A percentile compares a stretch with the other conserved stretches of the same genome.
These are phyloP conservation scores for Leccinellum luteum DNA, from an alignment of 768 basidiomycete species.

Conservation along the genomic window DNA sequence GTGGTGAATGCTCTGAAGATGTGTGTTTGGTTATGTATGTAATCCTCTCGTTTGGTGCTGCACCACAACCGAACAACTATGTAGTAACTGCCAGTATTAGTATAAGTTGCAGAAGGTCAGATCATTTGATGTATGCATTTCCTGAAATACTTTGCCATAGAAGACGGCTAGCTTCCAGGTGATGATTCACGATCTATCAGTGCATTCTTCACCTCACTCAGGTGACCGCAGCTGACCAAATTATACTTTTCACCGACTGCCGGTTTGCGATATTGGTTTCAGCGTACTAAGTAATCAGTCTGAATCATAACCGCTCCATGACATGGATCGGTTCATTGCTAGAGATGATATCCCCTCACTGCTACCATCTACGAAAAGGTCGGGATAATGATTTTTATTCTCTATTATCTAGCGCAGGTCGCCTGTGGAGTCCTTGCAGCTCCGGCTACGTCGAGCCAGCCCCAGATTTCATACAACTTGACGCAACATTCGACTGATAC, in stretches of 20 bases:
- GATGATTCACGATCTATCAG: background rate
- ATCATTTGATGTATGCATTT: background rate
- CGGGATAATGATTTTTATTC: slow-evolving; percentile 6
- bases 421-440: slow-evolving; percentile 5
- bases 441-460: slow-evolving; percentile 10
- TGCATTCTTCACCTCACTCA: background rate
- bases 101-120: too few relatives aligned
- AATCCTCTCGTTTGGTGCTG: slow-evolving; percentile 5
- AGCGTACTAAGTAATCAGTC: background rate
- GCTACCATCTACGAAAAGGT: background rate
- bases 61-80: too few relatives aligned
- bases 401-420: slow-evolving; percentile 18
- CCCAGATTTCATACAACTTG: background rate
- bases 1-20: background rate
- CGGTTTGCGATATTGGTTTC: slow-evolving; percentile 6
- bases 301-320: slow-evolving; percentile 2
- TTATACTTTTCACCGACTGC: background rate
- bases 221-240: background rate
- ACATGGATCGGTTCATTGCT: background rate
- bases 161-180: background rate
- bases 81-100: too few relatives aligned
- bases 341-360: background rate
- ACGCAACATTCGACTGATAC: background rate
- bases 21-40: slow-evolving; percentile 1
- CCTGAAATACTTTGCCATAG: background rate